Conservation (phyloP, 1,284 basidiomycete genomes). For the Malassezia psittaci region DNA sequence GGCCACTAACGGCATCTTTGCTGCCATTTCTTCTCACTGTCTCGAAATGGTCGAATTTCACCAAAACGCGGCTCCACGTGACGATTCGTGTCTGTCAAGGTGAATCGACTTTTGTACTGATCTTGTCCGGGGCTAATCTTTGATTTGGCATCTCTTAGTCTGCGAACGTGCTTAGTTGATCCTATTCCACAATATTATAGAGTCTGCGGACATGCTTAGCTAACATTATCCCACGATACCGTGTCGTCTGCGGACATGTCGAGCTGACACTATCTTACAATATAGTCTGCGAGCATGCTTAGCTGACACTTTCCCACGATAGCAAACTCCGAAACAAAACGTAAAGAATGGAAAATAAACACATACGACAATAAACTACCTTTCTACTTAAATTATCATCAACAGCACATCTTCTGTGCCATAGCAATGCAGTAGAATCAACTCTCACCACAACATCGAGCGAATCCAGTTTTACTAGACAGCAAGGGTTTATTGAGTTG, state of each 20-base stretch:
- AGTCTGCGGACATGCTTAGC: no score
- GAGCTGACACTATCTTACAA: no score
- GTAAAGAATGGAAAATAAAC: not conserved
- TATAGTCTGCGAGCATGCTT: not conserved
- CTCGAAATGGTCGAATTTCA: not conserved
- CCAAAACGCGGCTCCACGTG: not conserved
- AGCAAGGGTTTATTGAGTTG: no score
- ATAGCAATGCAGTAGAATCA: not conserved
- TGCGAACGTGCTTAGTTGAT: no score
- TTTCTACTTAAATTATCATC: not conserved
- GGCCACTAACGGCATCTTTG: constrained; percentile 24
- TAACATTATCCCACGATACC: no score
- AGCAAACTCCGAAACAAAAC: not conserved
- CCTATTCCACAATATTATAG: no score
- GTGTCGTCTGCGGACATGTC: no score
- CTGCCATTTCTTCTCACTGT: constrained; percentile 5
- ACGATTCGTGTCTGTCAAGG: not conserved
- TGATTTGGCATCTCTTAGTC: no score
- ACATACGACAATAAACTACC: not conserved
- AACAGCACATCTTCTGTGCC: not conserved
- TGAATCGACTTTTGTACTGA: no score
- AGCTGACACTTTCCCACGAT: not conserved
- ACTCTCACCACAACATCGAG: not conserved
- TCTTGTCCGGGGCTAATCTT: no score
- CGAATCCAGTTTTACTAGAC: no score